Conservation (phyloP, 257 asterid species). For the Capsicum baccatum region DNA sequence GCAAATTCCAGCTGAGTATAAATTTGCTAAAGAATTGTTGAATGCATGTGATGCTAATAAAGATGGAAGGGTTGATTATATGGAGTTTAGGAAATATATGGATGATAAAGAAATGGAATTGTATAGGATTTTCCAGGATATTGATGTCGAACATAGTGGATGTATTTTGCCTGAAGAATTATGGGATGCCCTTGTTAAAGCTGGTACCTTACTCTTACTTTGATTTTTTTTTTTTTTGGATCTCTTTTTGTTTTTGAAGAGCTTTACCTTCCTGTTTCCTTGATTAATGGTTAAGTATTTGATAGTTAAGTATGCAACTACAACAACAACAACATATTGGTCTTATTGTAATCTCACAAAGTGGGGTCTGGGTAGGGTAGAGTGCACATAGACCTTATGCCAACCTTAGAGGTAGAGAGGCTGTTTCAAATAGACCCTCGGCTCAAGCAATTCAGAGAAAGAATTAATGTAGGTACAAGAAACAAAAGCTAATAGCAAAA, state of each 20-base stretch:
- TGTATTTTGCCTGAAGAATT: slow-evolving; percentile 96
- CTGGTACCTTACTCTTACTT: slow-evolving; percentile 48
- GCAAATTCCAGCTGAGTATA: slow-evolving; percentile 92
- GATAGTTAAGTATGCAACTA: too few species aligned
- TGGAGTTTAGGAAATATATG: slow-evolving; percentile 93
- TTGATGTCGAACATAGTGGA: slow-evolving; percentile 94
- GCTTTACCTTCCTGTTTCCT: background rate
- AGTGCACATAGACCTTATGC: too few species aligned
- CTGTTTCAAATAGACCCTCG: too few species aligned
- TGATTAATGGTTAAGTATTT: background rate
- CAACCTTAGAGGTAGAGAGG: too few species aligned
- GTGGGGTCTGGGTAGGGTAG: too few species aligned
- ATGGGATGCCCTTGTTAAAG: slow-evolving; percentile 95
- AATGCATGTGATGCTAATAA: slow-evolving; percentile 83
- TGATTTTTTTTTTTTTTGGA: background rate
- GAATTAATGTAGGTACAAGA: too few species aligned
- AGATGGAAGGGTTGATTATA: slow-evolving; percentile 96
- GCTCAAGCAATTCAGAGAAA: too few species aligned
- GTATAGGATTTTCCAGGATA: slow-evolving; percentile 93
- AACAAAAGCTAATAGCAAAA: too few species aligned
- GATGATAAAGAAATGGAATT: slow-evolving; percentile 96
- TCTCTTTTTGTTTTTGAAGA: background rate
- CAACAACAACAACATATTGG: too few species aligned
- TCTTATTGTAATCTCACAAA: too few species aligned
- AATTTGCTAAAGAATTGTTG: slow-evolving; percentile 93